Conservation (phyloP, 2,329 filamentous ascomycete species). For the Fusarium sp. region DNA sequence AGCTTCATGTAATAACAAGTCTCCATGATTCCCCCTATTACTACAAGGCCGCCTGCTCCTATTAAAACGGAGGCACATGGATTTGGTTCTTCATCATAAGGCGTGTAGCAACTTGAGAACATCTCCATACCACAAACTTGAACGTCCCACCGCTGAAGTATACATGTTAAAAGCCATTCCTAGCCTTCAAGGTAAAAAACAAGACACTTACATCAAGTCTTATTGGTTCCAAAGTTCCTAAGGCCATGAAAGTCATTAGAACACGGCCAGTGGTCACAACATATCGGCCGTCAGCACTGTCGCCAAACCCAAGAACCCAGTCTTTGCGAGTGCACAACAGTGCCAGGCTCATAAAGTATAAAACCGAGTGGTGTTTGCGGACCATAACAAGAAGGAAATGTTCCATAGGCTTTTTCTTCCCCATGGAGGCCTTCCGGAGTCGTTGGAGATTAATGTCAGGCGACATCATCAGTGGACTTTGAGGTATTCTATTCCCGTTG, state of each 20-base stretch:
- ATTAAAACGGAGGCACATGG: constrained; percentile 4
- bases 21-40: constrained; percentile 15
- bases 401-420: background rate
- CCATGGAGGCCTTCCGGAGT: background rate
- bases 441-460: background rate
- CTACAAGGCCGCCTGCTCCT: constrained; percentile 22
- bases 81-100: constrained; percentile 16
- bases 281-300: background rate
- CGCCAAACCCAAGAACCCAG: constrained; percentile 6
- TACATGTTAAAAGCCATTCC: background rate
- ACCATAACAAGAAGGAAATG: background rate
- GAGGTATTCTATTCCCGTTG: background rate
- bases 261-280: constrained; percentile 20
- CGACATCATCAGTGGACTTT: background rate
- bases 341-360: constrained; percentile 15
- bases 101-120: constrained; percentile 16
- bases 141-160: constrained; percentile 35
- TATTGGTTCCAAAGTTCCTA: constrained; percentile 44
- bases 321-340: constrained; percentile 14
- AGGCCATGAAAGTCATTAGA: constrained; percentile 34
- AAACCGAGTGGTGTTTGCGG: background rate
- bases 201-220: constrained; percentile 34
- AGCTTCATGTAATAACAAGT: constrained; percentile 3
- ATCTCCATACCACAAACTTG: constrained; percentile 36
- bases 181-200: background rate